Conservation (phyloP, 371 early-diverging fungal genomes). For the Apophysomyces variabilis region DNA sequence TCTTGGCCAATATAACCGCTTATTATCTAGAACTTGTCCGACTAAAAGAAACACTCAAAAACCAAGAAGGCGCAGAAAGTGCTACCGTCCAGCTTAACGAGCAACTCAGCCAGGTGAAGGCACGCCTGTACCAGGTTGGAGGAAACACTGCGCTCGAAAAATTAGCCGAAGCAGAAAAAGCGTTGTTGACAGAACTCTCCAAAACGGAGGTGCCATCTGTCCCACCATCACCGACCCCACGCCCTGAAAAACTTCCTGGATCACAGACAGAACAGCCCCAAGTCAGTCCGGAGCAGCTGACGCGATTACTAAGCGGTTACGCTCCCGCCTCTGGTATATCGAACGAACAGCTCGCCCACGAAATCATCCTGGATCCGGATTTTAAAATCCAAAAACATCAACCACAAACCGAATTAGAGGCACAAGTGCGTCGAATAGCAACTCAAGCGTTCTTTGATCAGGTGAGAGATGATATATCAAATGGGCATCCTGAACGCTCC, state of each 20-base stretch:
- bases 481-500: slow-evolving; percentile 41
- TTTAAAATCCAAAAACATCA: slow-evolving; percentile 55
- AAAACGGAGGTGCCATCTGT: slow-evolving; percentile 12
- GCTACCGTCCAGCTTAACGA: slow-evolving; percentile 61
- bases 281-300: slow-evolving; percentile 28
- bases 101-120: slow-evolving; percentile 47
- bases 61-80: slow-evolving; percentile 55
- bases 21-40: slow-evolving; percentile 75
- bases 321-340: slow-evolving; percentile 30
- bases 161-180: slow-evolving; percentile 23
- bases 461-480: slow-evolving; percentile 53
- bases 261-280: background rate
- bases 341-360: slow-evolving; percentile 80
- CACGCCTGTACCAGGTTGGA: slow-evolving; percentile 32
- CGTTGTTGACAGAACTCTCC: slow-evolving; percentile 13
- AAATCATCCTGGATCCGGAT: slow-evolving; percentile 77
- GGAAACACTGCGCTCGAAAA: slow-evolving; percentile 31
- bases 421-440: slow-evolving; percentile 57
- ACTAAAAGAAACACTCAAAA: slow-evolving; percentile 67
- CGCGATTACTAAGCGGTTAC: slow-evolving; percentile 30
- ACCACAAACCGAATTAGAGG: slow-evolving; percentile 50
- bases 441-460: slow-evolving; percentile 71
- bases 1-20: slow-evolving; percentile 62
- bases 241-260: slow-evolving; percentile 15
- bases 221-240: slow-evolving; percentile 31